Evolutionary conservation across 495 filamentous ascomycete species (phyloP), one percentile per base, ranked within the genome.

Genomic region (Penicillium diatomitis): DNA sequence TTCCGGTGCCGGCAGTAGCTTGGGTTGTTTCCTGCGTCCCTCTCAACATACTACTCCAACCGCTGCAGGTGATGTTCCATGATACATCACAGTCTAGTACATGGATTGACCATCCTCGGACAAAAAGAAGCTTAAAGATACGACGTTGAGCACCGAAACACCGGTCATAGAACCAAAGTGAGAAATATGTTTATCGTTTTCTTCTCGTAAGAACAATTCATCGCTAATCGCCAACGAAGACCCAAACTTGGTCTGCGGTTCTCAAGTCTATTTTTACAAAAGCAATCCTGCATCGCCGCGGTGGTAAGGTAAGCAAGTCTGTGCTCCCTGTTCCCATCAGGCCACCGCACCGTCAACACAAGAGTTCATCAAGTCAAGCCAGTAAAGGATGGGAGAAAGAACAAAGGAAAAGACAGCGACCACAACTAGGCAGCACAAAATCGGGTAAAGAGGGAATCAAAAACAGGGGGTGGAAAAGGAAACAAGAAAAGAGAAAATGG

Each of bases 261-360:
- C 57, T 51, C 56, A 67, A 70, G 62, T 71, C 68, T 71, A 71
- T 67, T 69, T 71, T 69, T 71, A 69, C 66, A 64, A 51, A 20
- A 61, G 53, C 61, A 53, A 65, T 68, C 20, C 20, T 20, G 67
- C 62, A 63, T 53, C 45, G 48, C 49, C 33, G 46, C 46, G 46
- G 47, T 20, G 20, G 20, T 20, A 0, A 56, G 44, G 2, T 12
- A 45, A 34, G 41, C 52, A 58, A 46, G 52, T 42, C 56, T 27
- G 32, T 27, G 9, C 54, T 41, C 48, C 50, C 28, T 34, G 8
- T 34, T 55, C 46, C 50, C 50, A 20, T 51, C 54, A 31, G 47
- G 44, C 46, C 48, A 41, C 50, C 50, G 43, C 37, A 46, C 32
- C 39, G 41, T 45, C 35, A 29, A 34, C 49, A 52, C 11, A 38